Conservation (phyloP, 331 rosid species). For the Phaseolus coccineus region DNA sequence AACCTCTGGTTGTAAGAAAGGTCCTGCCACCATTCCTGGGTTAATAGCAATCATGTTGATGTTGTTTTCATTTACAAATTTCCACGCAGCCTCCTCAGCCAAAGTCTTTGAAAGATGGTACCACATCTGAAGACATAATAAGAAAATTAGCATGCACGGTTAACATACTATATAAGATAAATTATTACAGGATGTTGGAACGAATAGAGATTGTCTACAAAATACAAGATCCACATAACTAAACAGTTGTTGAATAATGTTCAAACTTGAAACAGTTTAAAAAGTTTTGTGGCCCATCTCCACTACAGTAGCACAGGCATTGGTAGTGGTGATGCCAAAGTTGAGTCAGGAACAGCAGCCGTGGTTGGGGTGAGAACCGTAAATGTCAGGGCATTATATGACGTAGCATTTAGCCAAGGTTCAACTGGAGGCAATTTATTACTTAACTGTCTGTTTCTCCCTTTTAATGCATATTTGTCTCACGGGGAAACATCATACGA, state of each 20-base stretch:
- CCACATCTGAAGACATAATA: conserved; percentile 62
- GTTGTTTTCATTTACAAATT: conserved; percentile 67
- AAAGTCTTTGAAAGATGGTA: conserved; percentile 73
- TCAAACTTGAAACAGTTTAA: conserved; percentile 21
- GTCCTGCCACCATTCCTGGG: conserved; percentile 74
- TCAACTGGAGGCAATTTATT: neutral
- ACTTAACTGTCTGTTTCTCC: neutral
- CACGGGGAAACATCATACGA: neutral
- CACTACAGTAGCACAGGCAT: neutral
- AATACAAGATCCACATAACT: neutral
- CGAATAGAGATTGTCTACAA: neutral
- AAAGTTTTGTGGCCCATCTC: neutral
- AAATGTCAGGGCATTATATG: neutral
- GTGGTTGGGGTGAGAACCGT: neutral
- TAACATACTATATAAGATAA: neutral
- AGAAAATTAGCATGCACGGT: neutral
- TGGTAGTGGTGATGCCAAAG: neutral
- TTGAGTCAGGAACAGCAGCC: neutral
- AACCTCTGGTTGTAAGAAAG: conserved; percentile 75
- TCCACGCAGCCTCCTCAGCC: conserved; percentile 86
- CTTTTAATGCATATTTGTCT: conserved; percentile 7
- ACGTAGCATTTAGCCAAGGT: neutral
- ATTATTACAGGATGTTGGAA: conserved; percentile 2
- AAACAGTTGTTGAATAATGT: conserved; percentile 10
- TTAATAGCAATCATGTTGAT: conserved; percentile 71